Conservation (phyloP, 305 asterid genomes). For the Solanum chacoense region DNA sequence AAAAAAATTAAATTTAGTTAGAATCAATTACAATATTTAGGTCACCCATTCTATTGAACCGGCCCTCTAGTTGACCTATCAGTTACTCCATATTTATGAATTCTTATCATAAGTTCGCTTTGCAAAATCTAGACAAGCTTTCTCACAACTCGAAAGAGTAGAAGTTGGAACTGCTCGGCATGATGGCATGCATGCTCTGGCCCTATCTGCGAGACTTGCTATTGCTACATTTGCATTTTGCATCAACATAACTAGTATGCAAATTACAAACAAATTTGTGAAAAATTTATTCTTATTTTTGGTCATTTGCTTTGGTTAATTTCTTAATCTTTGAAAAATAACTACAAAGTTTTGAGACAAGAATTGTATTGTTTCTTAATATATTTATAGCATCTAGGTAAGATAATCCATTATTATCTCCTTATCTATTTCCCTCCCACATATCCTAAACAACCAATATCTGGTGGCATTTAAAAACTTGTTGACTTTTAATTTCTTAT, state of each 20-base stretch:
- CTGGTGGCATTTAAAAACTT: not conserved
- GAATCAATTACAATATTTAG: not conserved
- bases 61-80: not conserved
- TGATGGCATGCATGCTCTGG: constrained; percentile 22
- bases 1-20: no score
- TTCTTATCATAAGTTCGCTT: constrained; percentile 1
- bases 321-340: not conserved
- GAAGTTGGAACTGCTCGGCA: constrained; percentile 26
- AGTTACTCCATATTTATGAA: not conserved
- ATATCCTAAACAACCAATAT: not conserved
- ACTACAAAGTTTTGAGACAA: not conserved
- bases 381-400: not conserved
- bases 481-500: not conserved
- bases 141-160: constrained; percentile 8
- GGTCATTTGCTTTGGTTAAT: not conserved
- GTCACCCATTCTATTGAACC: not conserved
- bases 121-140: constrained; percentile 21
- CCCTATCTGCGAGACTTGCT: constrained; percentile 5
- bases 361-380: not conserved
- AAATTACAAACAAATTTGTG: not conserved
- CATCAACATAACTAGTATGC: not conserved
- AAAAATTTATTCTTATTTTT: not conserved
- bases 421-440: not conserved
- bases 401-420: not conserved
- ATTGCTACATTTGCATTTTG: not conserved